Evolutionary conservation across 73 alveolate genomes (phyloP).

Genomic region (Paraurostyla sp.): DNA sequence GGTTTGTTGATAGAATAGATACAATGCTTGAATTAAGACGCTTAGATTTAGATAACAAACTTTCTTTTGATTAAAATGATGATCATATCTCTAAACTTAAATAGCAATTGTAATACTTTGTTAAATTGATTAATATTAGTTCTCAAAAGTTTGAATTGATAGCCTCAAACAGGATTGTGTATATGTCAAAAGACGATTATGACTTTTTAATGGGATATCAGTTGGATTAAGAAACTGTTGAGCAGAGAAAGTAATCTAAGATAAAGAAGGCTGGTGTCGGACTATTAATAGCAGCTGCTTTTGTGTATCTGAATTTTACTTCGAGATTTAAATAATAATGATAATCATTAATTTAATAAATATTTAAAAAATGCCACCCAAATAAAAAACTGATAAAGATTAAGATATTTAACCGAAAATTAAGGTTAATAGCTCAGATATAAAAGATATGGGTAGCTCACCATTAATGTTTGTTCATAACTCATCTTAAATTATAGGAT

Average conservation of each 20-base stretch:
- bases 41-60: neutral
- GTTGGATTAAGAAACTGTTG: neutral
- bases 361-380: too few relatives aligned
- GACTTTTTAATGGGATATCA: neutral
- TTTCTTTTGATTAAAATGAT: neutral
- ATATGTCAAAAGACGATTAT: neutral
- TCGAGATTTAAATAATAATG: too few relatives aligned
- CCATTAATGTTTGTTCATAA: slow-evolving; percentile 4
- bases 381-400: too few relatives aligned
- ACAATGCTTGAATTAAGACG: neutral
- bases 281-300: too few relatives aligned
- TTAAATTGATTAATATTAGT: neutral
- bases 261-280: too few relatives aligned
- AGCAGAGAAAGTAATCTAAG: neutral
- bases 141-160: neutral
- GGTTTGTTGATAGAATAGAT: slow-evolving; percentile 31
- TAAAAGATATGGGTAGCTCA: too few relatives aligned
- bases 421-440: too few relatives aligned
- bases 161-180: neutral
- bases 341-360: too few relatives aligned
- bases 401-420: too few relatives aligned
- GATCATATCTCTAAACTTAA: too few relatives aligned
- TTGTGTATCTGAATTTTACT: too few relatives aligned
- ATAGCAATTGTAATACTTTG: too few relatives aligned
- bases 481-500: neutral